Evolutionary conservation across 345 rosid genomes (phyloP), one percentile per base, ranked within the genome.

Genomic region (Passiflora organensis): DNA sequence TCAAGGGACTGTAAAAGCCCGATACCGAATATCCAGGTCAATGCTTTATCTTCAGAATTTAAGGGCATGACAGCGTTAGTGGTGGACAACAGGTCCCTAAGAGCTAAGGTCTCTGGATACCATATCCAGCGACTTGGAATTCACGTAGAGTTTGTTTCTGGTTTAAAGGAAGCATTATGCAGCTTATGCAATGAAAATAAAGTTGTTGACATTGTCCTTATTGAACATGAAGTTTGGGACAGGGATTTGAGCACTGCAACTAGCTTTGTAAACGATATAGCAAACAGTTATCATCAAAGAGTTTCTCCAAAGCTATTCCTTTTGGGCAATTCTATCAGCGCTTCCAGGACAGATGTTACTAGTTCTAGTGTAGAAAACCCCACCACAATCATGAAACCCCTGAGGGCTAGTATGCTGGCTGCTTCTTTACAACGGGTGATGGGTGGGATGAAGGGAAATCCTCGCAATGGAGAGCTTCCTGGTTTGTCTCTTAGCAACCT

Each of bases 161-260:
- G 76, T 63, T 56, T 81, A 58, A 78, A 65, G 48, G 71, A 79
- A 68, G 77, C 75, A 72, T 56, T 82, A 45, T 60, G 66, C 42
- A 54, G 53, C 56, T 60, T 81, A 55, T 50, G 54, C 55, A 64
- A 58, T 52, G 73, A 72, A 50, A 66, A 64, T 28, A 46, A 36
- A 48, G 55, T 66, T 49, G 43, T 77, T 21, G 65, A 84, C 60
- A 65, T 91, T 76, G 68, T 91, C 67, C 75, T 91, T 10, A 66
- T 91, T 19, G 98, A 91, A 69, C 82, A 82, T 55, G 98, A 91
- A 67, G 77, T 84, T 64, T 91, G 96, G 98, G 81, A 75, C 24
- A 74, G 65, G 57, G 88, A 91, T 66, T 55, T 62, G 1, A 63
- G 59, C 32, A 51, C 25, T 53, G 77, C 82, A 36, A 53, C 76